Evolutionary conservation across 2,329 filamentous ascomycete genomes (phyloP).

Genomic region (Pochonia chlamydosporia): DNA sequence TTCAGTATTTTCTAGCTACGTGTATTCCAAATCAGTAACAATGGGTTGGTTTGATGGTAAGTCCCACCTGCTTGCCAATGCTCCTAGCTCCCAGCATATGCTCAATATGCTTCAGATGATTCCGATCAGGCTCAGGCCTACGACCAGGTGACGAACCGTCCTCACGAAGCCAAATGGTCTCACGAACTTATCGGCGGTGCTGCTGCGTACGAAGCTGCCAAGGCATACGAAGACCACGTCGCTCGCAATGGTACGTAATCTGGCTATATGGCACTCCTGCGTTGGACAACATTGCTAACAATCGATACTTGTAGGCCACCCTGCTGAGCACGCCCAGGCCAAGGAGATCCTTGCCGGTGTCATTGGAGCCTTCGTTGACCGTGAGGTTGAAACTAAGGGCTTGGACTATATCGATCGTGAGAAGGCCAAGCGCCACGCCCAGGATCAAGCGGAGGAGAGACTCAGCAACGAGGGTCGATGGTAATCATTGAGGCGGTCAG

Average conservation of each 20-base stretch:
- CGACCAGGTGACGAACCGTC: constrained; percentile 17
- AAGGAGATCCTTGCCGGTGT: constrained; percentile 23
- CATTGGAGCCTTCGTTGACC: constrained; percentile 24
- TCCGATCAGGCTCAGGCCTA: constrained; percentile 18
- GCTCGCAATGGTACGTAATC: constrained; percentile 16
- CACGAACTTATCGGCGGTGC: constrained; percentile 25
- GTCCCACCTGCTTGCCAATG: background rate
- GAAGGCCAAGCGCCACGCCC: constrained; percentile 23
- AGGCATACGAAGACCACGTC: constrained; percentile 24
- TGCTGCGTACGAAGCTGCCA: constrained; percentile 24
- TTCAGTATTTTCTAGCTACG: background rate
- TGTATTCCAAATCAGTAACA: background rate
- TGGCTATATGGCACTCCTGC: no score
- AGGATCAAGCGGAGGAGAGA: constrained; percentile 18
- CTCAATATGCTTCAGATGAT: constrained; percentile 15
- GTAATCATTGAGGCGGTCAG: constrained; percentile 2
- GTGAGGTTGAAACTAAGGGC: constrained; percentile 24
- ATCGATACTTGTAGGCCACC: constrained; percentile 14
- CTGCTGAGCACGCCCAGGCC: constrained; percentile 20
- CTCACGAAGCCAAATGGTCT: constrained; percentile 24
- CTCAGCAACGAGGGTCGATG: constrained; percentile 12
- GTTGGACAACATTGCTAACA: background rate
- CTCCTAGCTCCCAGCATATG: background rate
- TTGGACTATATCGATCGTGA: constrained; percentile 21
- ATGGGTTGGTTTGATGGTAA: constrained; percentile 18